Conservation (phyloP, 176 grass and related monocot genomes). For the Calamus simplicifolius region DNA sequence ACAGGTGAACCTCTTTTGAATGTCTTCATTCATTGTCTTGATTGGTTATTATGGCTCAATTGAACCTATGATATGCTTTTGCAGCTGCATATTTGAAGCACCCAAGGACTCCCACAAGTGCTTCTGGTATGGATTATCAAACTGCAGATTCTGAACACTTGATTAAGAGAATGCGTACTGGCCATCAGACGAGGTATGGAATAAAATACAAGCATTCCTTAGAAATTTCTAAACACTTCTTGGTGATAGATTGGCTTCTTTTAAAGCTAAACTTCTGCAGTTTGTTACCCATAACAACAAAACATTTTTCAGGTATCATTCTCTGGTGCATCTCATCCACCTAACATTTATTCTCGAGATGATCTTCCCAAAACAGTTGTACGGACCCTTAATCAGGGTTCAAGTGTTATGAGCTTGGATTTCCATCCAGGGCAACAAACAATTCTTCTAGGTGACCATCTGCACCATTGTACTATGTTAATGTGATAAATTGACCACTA, state of each 20-base stretch:
- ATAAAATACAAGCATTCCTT: background rate
- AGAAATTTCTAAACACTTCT: background rate
- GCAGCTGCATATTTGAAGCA: constrained; percentile 95
- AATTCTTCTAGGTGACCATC: constrained; percentile 77
- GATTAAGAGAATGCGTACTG: constrained; percentile 94
- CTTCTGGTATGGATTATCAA: constrained; percentile 89
- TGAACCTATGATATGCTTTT: background rate
- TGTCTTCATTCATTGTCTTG: background rate
- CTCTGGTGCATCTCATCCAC: constrained; percentile 73
- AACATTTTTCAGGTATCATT: constrained; percentile 63
- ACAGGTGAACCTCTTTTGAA: constrained; percentile 44
- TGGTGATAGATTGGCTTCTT: background rate
- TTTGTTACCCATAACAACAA: constrained; percentile 15
- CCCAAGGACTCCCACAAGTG: constrained; percentile 71
- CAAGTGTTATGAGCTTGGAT: constrained; percentile 97
- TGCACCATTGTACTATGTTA: background rate
- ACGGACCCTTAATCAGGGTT: constrained; percentile 85
- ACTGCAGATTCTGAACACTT: constrained; percentile 97
- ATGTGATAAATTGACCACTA: too few species aligned
- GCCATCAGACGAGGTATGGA: constrained; percentile 87
- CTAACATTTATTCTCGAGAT: constrained; percentile 90
- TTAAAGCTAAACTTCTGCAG: too few species aligned
- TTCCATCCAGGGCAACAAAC: constrained; percentile 94
- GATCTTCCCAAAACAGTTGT: constrained; percentile 86
- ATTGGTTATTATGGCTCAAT: too few species aligned